Base-by-base conservation (phyloP, 441 rosid genomes). In the Hura crepitans region DNA sequence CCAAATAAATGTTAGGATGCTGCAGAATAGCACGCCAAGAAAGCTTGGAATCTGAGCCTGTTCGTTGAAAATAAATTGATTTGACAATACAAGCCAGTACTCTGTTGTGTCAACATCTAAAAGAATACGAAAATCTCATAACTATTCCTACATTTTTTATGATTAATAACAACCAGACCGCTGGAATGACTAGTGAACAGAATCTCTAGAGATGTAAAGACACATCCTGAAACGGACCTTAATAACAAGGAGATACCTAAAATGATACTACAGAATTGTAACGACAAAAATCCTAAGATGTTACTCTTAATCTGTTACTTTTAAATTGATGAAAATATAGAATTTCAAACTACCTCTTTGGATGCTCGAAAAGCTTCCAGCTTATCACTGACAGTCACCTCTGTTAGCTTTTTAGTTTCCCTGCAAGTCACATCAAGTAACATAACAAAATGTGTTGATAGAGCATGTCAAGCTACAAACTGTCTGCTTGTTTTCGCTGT, bases 281-380 rank as follows among this genome's bases (percentile, higher is more conserved):
- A n/a, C n/a, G n/a, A n/a, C n/a, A n/a, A n/a, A n/a, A 35, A 35
- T 8, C 39, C 39, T 35, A 35, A 35, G 3, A 4, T 35, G 4
- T 0, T 35, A 35, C 39, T 35, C 6, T 35, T 35, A 8, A 35
- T 35, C 39, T 35, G 6, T 35, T 8, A 35, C 4, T 35, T 35
- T 35, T 35, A 4, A 35, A 35, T 35, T n/a, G n/a, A n/a, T n/a
- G n/a, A n/a, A n/a, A n/a, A n/a, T 17, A 9, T 25, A 18, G 28
- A 55, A 55, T 55, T 6, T 27, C 17, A 17, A 28, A 23, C 76
- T 80, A 92, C 99, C 96, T 95, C 92, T 79, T 95, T 95, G 67
- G 95, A 82, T 49, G 99, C 99, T 75, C 99, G 85, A 66, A 92
- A 90, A 70, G 86, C 78, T 85, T 92, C 98, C 74, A 95, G 84